Evolutionary conservation across 2,329 filamentous ascomycete genomes (phyloP), one percentile per base, ranked within the genome.

Genomic region (Trichoderma sp.): DNA sequence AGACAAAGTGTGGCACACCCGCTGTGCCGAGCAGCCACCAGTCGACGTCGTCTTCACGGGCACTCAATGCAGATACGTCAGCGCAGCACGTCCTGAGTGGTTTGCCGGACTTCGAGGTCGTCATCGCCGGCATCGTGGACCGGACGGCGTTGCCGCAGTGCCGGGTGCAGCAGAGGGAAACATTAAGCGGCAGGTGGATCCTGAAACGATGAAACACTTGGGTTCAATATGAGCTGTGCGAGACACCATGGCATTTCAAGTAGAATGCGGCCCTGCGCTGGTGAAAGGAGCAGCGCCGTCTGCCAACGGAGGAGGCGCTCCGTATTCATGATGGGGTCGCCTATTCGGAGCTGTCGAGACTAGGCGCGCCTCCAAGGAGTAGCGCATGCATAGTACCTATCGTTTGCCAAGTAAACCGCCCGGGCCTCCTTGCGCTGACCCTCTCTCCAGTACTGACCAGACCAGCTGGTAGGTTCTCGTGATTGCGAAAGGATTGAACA

Each of bases 1-100:
- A 51, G 28, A 30, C 30, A 26, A 51, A 43, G 54, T 66, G 64
- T 59, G 64, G 39, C 64, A 66, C 64, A 66, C 64, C 63, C 54
- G 21, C 54, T 10, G 14, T 49, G 64, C 37, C 39, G 51, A 51
- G 39, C 13, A 49, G 52, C 63, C 52, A 58, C 49, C 63, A n/a
- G 28, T 32, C 6, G 32, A 51, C 11, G 51, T 37, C 51, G 34
- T 26, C 37, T 43, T 55, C 32, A 24, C 51, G 24, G 26, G n/a
- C n/a, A 30, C 11, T 34, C 28, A 34, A 37, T 21, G n/a, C 56
- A 24, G 46, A 58, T 66, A 55, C 39, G 64, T 66, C 64, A 59
- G 43, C 58, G 64, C 61, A 21, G 43, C 16, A 28, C 2, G 21
- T 26, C 30, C n/a, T n/a, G 18, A 32, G 59, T 43, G 34, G 58